Conservation (phyloP, 768 basidiomycete species). For the Panus rudis region DNA sequence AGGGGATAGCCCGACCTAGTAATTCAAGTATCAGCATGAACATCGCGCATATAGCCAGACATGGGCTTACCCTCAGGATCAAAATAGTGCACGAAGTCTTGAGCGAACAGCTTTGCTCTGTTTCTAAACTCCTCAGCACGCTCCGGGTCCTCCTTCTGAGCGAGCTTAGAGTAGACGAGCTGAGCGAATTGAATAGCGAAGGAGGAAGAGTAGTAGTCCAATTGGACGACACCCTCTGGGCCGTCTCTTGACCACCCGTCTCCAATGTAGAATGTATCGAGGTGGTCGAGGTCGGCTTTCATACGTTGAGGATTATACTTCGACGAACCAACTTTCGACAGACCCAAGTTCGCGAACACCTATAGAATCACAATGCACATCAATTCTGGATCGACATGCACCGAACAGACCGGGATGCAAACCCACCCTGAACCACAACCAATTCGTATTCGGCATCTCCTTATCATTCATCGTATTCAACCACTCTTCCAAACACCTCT, state of each 20-base stretch:
- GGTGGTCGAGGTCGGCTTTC: conserved; percentile 67
- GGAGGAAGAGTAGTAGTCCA: conserved; percentile 74
- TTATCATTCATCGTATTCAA: conserved; percentile 74
- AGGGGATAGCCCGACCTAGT: conserved; percentile 65
- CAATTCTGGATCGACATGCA: not conserved
- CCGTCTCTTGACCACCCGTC: conserved; percentile 76
- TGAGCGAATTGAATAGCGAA: conserved; percentile 77
- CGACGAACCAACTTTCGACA: conserved; percentile 53
- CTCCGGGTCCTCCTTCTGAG: conserved; percentile 52
- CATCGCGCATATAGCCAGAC: not conserved
- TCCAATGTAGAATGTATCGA: conserved; percentile 74
- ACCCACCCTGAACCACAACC: conserved; percentile 73
- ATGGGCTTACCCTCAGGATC: conserved; percentile 51
- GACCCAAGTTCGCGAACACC: conserved; percentile 72
- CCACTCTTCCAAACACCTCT: conserved; percentile 57
- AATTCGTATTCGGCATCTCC: conserved; percentile 79
- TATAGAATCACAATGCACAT: conserved; percentile 18
- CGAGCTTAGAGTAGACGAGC: conserved; percentile 62
- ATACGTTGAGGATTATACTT: conserved; percentile 53
- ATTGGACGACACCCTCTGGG: conserved; percentile 69
- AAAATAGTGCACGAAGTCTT: conserved; percentile 72
- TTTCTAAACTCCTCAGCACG: conserved; percentile 60
- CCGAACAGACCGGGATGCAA: not conserved
- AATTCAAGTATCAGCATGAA: conserved; percentile 1
- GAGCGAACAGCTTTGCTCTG: conserved; percentile 53